phyloP scores from a whole-genome alignment of 1,284 basidiomycete species.

The Papiliotrema laurentii region DNA sequence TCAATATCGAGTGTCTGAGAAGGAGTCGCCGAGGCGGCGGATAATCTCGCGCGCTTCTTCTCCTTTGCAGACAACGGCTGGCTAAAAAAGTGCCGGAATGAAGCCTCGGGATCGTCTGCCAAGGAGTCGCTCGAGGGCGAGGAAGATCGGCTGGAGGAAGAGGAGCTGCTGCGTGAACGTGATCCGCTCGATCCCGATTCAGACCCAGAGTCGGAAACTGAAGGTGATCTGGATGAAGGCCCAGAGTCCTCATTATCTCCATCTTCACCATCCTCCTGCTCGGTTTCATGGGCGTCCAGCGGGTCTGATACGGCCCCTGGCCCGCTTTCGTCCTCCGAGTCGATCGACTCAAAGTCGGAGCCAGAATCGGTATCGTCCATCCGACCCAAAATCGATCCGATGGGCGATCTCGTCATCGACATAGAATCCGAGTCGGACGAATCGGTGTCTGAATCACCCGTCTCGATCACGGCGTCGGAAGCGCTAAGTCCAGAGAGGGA shows the following conservation, averaged over 20 bases:
- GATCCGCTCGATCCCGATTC: too few relatives aligned
- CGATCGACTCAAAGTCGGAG: conserved; percentile 4
- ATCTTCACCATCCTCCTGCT: neutral
- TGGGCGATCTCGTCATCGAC: too few relatives aligned
- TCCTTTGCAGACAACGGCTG: conserved; percentile 26
- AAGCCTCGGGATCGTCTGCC: conserved; percentile 15
- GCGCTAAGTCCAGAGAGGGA: conserved; percentile 38
- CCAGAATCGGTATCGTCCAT: conserved; percentile 9
- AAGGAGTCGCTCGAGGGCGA: conserved; percentile 1
- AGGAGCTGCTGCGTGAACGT: too few relatives aligned
- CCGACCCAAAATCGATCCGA: conserved; percentile 7
- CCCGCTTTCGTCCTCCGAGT: conserved; percentile 9
- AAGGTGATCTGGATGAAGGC: too few relatives aligned
- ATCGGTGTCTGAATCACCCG: conserved; percentile 29
- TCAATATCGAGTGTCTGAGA: conserved; percentile 12
- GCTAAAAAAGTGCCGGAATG: conserved; percentile 25
- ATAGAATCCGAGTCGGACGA: conserved; percentile 30
- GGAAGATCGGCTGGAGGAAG: neutral
- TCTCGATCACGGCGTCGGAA: conserved; percentile 41
- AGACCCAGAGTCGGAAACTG: neutral
- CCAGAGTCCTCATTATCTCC: too few relatives aligned
- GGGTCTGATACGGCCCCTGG: too few relatives aligned
- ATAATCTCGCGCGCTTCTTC: conserved; percentile 20
- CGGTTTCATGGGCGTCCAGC: too few relatives aligned
- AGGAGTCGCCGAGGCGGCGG: conserved; percentile 26